Percentiles rank a stretch among this genome's conserved stretches.
Evolutionary conservation across 179 eudicot species (phyloP).

Genomic region (Drosera spatulata): DNA sequence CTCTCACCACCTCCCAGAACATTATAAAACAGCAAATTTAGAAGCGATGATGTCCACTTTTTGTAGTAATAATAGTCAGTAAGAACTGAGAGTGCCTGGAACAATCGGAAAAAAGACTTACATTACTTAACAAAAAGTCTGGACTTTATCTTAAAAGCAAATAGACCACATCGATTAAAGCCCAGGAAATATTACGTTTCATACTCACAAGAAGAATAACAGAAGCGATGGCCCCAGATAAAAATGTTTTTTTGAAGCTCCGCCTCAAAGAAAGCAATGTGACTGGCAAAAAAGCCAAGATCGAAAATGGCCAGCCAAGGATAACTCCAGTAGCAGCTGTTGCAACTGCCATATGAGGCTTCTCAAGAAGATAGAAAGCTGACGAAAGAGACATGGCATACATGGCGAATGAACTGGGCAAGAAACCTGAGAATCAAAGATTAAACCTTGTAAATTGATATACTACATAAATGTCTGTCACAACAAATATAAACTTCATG

Average conservation of each 20-base stretch:
- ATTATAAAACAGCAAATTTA: slow-evolving; percentile 77
- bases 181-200: not conserved
- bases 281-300: slow-evolving; percentile 83
- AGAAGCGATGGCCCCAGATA: slow-evolving; percentile 56
- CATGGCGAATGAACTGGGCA: slow-evolving; percentile 98
- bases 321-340: slow-evolving; percentile 79
- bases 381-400: slow-evolving; percentile 89
- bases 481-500: not conserved
- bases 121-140: not conserved
- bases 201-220: slow-evolving; percentile 50
- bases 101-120: slow-evolving; percentile 3
- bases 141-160: not conserved
- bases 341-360: slow-evolving; percentile 65
- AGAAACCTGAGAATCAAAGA: slow-evolving; percentile 45
- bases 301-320: slow-evolving; percentile 93
- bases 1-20: slow-evolving; percentile 97
- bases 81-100: slow-evolving; percentile 61
- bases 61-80: slow-evolving; percentile 64
- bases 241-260: slow-evolving; percentile 56
- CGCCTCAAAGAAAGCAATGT: slow-evolving; percentile 59
- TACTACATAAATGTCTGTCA: no score
- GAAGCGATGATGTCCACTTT: slow-evolving; percentile 87
- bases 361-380: slow-evolving; percentile 73
- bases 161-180: not conserved
- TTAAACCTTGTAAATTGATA: no score